Percentiles rank a stretch among this genome's conserved stretches.
These are phyloP conservation scores for Colletotrichum abscissum DNA, from an alignment of 2,329 filamentous ascomycete species.

Conservation along the genomic window DNA sequence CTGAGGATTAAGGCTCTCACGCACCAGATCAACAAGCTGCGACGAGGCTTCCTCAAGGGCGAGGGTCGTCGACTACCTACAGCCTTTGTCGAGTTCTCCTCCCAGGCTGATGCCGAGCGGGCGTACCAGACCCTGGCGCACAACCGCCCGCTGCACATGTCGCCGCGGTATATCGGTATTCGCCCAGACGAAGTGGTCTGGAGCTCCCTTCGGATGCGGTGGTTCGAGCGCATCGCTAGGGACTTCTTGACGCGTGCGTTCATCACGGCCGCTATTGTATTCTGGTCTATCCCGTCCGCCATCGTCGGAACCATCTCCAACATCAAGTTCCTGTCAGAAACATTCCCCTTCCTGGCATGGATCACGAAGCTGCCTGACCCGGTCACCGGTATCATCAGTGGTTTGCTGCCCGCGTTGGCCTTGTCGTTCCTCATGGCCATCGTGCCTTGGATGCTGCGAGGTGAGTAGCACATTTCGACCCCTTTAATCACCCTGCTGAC, in stretches of 20 bases:
- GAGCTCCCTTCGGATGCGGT: slow-evolving; percentile 75
- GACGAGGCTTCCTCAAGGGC: slow-evolving; percentile 71
- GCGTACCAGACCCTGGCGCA: slow-evolving; percentile 87
- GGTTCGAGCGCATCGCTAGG: slow-evolving; percentile 82
- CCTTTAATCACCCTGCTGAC: slow-evolving; percentile 28
- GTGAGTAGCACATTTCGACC: slow-evolving; percentile 53
- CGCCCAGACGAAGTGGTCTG: slow-evolving; percentile 87
- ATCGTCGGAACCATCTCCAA: slow-evolving; percentile 89
- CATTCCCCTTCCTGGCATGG: slow-evolving; percentile 77
- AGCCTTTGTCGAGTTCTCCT: slow-evolving; percentile 93
- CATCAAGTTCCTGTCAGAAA: slow-evolving; percentile 74
- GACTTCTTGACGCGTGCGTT: slow-evolving; percentile 72
- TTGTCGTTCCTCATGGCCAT: slow-evolving; percentile 86
- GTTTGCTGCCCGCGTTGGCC: slow-evolving; percentile 82
- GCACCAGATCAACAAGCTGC: slow-evolving; percentile 68
- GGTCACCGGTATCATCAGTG: slow-evolving; percentile 84
- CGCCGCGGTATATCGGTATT: slow-evolving; percentile 85
- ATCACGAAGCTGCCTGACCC: slow-evolving; percentile 74
- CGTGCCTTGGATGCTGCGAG: slow-evolving; percentile 80
- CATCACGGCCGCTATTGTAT: slow-evolving; percentile 80
- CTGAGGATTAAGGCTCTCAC: slow-evolving; percentile 55
- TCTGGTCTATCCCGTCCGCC: slow-evolving; percentile 83
- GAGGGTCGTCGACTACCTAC: slow-evolving; percentile 71
- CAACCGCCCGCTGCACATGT: slow-evolving; percentile 85
- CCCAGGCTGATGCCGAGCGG: slow-evolving; percentile 83